A percentile compares a stretch with the other conserved stretches of the same genome.
Evolutionary conservation across 2,329 filamentous ascomycete species (phyloP).

Genomic region (Purpureocillium lavendulum): DNA sequence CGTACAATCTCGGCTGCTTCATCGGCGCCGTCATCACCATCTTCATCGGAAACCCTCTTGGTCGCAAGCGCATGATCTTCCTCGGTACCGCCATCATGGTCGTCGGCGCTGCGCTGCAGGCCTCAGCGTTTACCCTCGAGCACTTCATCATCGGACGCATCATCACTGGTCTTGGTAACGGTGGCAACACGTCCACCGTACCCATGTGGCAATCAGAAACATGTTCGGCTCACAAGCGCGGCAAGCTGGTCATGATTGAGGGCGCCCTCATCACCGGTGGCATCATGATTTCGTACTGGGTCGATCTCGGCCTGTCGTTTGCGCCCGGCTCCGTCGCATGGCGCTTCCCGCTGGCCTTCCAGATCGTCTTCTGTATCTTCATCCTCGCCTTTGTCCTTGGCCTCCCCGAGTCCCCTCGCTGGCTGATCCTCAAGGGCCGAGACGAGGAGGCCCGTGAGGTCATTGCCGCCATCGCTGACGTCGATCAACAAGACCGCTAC

Average conservation of each 20-base stretch:
- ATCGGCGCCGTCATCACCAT: slow-evolving; percentile 57
- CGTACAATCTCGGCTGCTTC: slow-evolving; percentile 54
- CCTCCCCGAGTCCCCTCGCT: slow-evolving; percentile 45
- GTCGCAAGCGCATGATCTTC: slow-evolving; percentile 50
- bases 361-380: slow-evolving; percentile 49
- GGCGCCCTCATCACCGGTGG: slow-evolving; percentile 49
- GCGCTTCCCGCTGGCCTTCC: slow-evolving; percentile 51
- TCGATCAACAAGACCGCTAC: slow-evolving; percentile 46
- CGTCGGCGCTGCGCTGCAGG: slow-evolving; percentile 52
- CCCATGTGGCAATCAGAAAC: slow-evolving; percentile 56
- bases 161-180: slow-evolving; percentile 50
- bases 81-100: slow-evolving; percentile 49
- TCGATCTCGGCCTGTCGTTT: slow-evolving; percentile 50
- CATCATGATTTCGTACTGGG: slow-evolving; percentile 51
- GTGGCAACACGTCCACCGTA: slow-evolving; percentile 45
- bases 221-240: slow-evolving; percentile 46
- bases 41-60: slow-evolving; percentile 56
- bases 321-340: slow-evolving; percentile 31
- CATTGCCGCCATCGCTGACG: slow-evolving; percentile 44
- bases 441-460: slow-evolving; percentile 38
- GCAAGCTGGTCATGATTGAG: slow-evolving; percentile 54
- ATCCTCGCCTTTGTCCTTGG: slow-evolving; percentile 44
- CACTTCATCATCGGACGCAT: slow-evolving; percentile 52
- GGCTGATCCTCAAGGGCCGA: slow-evolving; percentile 35
- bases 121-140: slow-evolving; percentile 42